Evolutionary conservation across 148 eudicot genomes (phyloP), one percentile per base, ranked within the genome.

Genomic region (Diospyros lotus): DNA sequence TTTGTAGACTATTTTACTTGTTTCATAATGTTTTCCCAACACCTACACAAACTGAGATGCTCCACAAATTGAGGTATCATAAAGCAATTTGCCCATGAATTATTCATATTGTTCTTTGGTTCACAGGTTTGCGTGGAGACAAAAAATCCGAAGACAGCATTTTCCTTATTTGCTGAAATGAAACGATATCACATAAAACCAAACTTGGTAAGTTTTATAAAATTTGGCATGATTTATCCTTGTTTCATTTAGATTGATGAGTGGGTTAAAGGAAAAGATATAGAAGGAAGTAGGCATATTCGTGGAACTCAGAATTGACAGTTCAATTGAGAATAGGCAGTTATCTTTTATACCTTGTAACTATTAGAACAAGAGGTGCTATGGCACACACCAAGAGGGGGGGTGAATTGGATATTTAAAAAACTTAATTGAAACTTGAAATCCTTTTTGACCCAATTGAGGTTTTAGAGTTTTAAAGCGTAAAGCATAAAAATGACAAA

Each of bases 141-240:
- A 71, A 85, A 76, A 78, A 75, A 84, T 54, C 72, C 88, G 77
- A 85, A 80, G 67, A 79, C 69, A 74, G 98, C 98, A 58, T 94
- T 89, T 80, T 82, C 84, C 38, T 83, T 94, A n/a, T 92, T 87
- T 83, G 87, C 85, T 50, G 93, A 90, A 72, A 92, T 94, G 97
- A 86, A 85, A 84, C 90, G 85, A 82, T 77, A 82, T 81, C 85
- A 84, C 55, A 80, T 94, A 82, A 84, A 85, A 81, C 98, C 98
- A 73, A 94, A 94, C 84, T 50, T 89, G 89, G 98, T 94, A 65
- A 76, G 85, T 76, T 46, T 63, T 41, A 61, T 59, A 28, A 56
- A 69, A 8, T 18, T 64, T 73, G 58, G 44, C 7, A 58, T 48
- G 18, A 40, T 46, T 68, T 68, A 17, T 77, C 38, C 9, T 56